A percentile compares a stretch with the other conserved stretches of the same genome.
These are phyloP conservation scores for Delonix regia DNA, from an alignment of 306 rosid species.

Conservation along the genomic window DNA sequence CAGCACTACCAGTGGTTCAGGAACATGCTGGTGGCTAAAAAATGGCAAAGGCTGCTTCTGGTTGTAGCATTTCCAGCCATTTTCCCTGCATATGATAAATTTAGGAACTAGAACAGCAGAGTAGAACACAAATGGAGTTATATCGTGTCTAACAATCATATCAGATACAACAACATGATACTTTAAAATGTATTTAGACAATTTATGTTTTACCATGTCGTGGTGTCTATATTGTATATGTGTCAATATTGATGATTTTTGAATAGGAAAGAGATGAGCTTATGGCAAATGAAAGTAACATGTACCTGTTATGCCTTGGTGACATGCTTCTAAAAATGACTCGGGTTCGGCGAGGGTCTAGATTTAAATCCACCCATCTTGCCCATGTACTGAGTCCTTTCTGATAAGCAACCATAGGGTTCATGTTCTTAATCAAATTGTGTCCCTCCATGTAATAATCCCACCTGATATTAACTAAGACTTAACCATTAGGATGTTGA, in stretches of 20 bases:
- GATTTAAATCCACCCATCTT: slow-evolving; percentile 87
- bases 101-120: slow-evolving; percentile 18
- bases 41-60: slow-evolving; percentile 75
- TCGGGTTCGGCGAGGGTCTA: slow-evolving; percentile 65
- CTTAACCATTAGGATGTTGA: slow-evolving; percentile 25
- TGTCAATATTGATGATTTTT: not conserved
- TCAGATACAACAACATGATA: not conserved
- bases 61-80: slow-evolving; percentile 94
- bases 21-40: slow-evolving; percentile 81
- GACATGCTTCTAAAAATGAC: slow-evolving; percentile 93
- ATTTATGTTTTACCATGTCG: not conserved
- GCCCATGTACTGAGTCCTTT: slow-evolving; percentile 98
- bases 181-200: not conserved
- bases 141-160: not conserved
- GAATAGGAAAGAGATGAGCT: not conserved
- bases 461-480: slow-evolving; percentile 65
- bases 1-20: slow-evolving; percentile 72
- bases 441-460: slow-evolving; percentile 89
- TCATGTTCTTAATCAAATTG: slow-evolving; percentile 55
- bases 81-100: slow-evolving; percentile 57
- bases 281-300: not conserved
- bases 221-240: not conserved
- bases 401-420: slow-evolving; percentile 95
- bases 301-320: slow-evolving; percentile 93
- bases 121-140: not conserved